Conservation (phyloP, 129 eudicot genomes). For the Ambrosia trifida region DNA sequence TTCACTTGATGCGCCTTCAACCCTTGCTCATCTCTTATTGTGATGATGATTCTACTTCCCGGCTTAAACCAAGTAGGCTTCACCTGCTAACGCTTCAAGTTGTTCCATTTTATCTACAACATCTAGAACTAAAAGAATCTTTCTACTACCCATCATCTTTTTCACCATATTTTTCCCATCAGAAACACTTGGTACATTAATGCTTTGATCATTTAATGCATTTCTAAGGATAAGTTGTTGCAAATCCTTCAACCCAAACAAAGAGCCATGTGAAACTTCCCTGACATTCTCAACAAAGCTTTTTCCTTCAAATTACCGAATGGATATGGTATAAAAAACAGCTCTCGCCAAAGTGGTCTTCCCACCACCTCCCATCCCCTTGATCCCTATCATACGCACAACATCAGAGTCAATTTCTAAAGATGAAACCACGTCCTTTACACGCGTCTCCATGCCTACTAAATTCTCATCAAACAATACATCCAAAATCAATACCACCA, state of each 20-base stretch:
- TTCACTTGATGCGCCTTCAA: no score
- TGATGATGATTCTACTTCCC: conserved; percentile 22
- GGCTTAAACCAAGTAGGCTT: conserved; percentile 10
- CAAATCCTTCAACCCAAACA: neutral
- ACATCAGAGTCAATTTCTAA: no score
- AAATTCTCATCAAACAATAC: no score
- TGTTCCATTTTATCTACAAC: conserved; percentile 12
- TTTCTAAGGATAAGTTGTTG: conserved; percentile 9
- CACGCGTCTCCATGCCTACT: no score
- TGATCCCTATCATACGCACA: no score
- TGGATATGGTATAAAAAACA: neutral
- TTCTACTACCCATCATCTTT: neutral
- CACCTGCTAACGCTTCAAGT: conserved; percentile 18
- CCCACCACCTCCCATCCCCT: no score
- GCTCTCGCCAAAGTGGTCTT: no score
- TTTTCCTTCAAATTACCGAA: no score
- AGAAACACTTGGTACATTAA: neutral
- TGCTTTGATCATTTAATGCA: neutral
- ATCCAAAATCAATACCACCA: no score
- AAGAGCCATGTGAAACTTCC: no score
- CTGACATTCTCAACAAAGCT: no score
- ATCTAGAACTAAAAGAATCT: conserved; percentile 23
- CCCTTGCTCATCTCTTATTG: neutral
- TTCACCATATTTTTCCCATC: conserved; percentile 13
- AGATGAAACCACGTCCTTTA: no score